Base-by-base conservation (phyloP, 768 basidiomycete species). In the Daedalea quercina region DNA sequence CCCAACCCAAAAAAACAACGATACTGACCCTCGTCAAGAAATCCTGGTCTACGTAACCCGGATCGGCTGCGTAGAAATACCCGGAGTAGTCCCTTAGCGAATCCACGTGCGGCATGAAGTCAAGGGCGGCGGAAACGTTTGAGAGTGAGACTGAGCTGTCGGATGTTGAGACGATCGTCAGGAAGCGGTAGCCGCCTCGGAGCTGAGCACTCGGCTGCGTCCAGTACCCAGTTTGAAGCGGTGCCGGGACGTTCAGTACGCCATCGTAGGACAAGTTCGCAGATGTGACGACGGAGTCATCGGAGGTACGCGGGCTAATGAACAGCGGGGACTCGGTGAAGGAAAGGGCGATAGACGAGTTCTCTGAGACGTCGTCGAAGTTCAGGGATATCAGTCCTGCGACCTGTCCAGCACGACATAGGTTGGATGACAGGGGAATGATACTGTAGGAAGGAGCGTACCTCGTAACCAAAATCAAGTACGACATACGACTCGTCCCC, bases 281-380 rank as follows among this genome's bases (percentile, higher is more conserved):
- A 1, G 66, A 54, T 0, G 66, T 57, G 33, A 59, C 60, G 9
- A 65, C 53, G 0, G 69, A 69, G 60, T 81, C 79, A 54, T 81
- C 80, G 0, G 79, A 80, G 1, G 73, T 71, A 2, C 66, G 63
- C 1, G 79, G 76, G n/a, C 76, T 71, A 24, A 81, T 79, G 68
- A 79, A 81, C 37, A 67, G 48, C 0, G 80, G 75, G 0, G 80
- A 81, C 54, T 82, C 80, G 1, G 78, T 78, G 69, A 81, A 82
- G 0, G 79, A 75, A 33, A 82, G 72, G 0, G 78, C 71, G 9
- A 80, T 60, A 0, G 72, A 56, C 0, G 77, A 69, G 0, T 59
- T 54, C 0, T 69, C 51, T 0, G 70, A 57, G 17, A 67, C 55
- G 9, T 63, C 56, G 47, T 70, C 63, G 41, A 81, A 69, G 54